Conservation (phyloP, 306 rosid genomes). For the Nissolia schottii region DNA sequence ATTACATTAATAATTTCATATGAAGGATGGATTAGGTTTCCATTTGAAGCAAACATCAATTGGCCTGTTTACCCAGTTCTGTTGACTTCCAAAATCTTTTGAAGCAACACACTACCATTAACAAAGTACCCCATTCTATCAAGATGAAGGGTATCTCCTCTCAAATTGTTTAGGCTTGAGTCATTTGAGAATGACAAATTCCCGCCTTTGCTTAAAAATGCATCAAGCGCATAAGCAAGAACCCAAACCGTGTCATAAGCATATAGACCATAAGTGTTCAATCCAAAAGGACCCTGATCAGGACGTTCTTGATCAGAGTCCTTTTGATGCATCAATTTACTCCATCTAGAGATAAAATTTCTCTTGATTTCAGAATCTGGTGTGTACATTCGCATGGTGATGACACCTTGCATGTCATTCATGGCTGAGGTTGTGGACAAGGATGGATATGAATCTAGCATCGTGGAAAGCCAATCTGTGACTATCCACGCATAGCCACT, state of each 20-base stretch:
- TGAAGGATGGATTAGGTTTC: conserved; percentile 47
- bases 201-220: conserved; percentile 49
- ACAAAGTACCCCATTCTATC: conserved; percentile 49
- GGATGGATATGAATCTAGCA: conserved; percentile 42
- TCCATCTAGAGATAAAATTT: conserved; percentile 51
- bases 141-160: conserved; percentile 34
- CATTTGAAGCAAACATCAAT: conserved; percentile 36
- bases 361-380: conserved; percentile 52
- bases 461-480: conserved; percentile 57
- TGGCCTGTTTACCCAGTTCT: conserved; percentile 63
- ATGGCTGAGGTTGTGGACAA: conserved; percentile 17
- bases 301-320: too few species aligned
- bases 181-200: conserved; percentile 51
- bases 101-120: conserved; percentile 41
- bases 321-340: conserved; percentile 34
- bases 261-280: conserved; percentile 47
- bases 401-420: conserved; percentile 56
- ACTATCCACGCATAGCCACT: conserved; percentile 86
- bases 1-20: conserved; percentile 71
- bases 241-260: conserved; percentile 82
- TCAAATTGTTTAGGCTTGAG: conserved; percentile 31
- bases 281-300: conserved; percentile 30
- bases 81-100: conserved; percentile 38
- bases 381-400: conserved; percentile 56
- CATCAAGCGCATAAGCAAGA: conserved; percentile 62